Conservation (phyloP, 106 monocot genomes). For the Dactylorhiza incarnata region DNA sequence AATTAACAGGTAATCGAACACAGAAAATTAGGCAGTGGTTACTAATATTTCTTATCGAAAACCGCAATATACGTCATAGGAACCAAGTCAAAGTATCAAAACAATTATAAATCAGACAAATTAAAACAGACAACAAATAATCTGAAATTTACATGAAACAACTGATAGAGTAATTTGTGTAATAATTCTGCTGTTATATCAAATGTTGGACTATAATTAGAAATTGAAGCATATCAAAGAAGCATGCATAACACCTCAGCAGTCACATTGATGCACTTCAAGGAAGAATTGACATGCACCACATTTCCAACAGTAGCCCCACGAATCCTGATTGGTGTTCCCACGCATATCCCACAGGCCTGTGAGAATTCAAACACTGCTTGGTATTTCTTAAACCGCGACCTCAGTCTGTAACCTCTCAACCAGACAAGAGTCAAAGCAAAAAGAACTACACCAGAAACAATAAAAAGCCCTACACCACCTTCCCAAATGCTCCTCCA, state of each 20-base stretch:
- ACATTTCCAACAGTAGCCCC: conserved; percentile 80
- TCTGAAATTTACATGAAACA: neutral
- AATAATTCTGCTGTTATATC: too few species aligned
- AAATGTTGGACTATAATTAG: neutral
- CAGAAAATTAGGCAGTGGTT: neutral
- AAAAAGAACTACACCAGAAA: conserved; percentile 59
- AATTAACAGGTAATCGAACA: neutral
- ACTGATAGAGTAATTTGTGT: neutral
- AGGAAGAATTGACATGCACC: conserved; percentile 58
- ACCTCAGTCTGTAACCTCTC: conserved; percentile 49
- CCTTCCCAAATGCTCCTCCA: conserved; percentile 80
- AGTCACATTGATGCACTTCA: conserved; percentile 69
- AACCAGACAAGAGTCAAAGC: conserved; percentile 72
- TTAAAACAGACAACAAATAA: neutral
- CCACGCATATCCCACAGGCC: conserved; percentile 78
- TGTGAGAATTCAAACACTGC: conserved; percentile 75
- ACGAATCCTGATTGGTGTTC: conserved; percentile 75
- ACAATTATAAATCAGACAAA: too few species aligned
- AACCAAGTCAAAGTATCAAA: neutral
- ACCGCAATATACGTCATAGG: too few species aligned
- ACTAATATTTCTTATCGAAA: too few species aligned
- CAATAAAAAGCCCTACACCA: conserved; percentile 76
- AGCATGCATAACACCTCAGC: conserved; percentile 44
- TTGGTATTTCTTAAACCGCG: conserved; percentile 67
- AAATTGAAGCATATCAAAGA: neutral